phyloP scores from a whole-genome alignment of 106 monocot species.

The Acanthochlamys bracteata region DNA sequence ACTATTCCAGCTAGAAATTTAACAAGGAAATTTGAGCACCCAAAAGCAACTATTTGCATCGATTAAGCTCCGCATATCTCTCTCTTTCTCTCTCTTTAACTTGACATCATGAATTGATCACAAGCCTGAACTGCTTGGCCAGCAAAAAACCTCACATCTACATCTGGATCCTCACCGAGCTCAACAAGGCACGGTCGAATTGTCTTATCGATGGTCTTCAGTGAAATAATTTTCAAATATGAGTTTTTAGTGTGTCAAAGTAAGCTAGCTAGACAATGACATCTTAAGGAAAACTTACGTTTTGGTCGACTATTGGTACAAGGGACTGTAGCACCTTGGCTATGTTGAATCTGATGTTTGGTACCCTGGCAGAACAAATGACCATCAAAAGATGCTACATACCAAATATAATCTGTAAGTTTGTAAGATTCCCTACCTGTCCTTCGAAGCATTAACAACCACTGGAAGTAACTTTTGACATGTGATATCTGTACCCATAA shows the following conservation, averaged over 20 bases:
- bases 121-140: constrained; percentile 61
- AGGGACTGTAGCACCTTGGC: constrained; percentile 83
- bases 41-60: too few relatives aligned
- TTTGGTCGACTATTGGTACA: constrained; percentile 52
- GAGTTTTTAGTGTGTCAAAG: background rate
- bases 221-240: background rate
- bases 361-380: constrained; percentile 40
- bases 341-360: constrained; percentile 93
- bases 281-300: constrained; percentile 33
- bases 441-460: constrained; percentile 65
- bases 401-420: too few relatives aligned
- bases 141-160: constrained; percentile 79
- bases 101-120: constrained; percentile 57
- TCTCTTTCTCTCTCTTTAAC: too few relatives aligned
- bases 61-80: too few relatives aligned
- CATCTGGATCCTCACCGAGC: constrained; percentile 83
- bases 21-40: too few relatives aligned
- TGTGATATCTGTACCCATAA: constrained; percentile 76
- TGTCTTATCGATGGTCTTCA: constrained; percentile 67
- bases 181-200: constrained; percentile 69
- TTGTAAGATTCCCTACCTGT: constrained; percentile 55
- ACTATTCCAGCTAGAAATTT: too few relatives aligned
- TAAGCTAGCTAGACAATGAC: background rate
- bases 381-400: too few relatives aligned
- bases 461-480: constrained; percentile 70